These are phyloP conservation scores for Apiospora sp. DNA, from an alignment of 2,329 filamentous ascomycete species.

Conservation along the genomic window DNA sequence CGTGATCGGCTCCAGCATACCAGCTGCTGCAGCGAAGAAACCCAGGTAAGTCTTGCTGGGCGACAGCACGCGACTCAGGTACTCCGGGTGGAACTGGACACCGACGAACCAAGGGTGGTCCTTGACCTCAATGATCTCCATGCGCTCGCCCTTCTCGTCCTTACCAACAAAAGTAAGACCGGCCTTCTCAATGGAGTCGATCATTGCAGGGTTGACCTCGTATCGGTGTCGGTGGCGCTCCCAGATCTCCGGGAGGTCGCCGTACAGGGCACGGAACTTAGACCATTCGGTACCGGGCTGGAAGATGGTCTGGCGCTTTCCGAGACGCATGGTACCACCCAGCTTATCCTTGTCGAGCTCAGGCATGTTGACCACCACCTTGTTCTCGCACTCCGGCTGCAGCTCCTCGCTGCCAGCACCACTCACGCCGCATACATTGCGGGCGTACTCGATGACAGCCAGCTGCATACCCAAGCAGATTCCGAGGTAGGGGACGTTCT, in stretches of 20 bases:
- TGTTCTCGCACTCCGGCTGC: conserved; percentile 64
- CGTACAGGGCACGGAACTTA: conserved; percentile 79
- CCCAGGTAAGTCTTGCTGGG: conserved; percentile 82
- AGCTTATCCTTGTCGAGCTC: conserved; percentile 68
- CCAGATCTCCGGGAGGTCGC: conserved; percentile 59
- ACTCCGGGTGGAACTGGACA: conserved; percentile 91
- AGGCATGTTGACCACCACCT: conserved; percentile 90
- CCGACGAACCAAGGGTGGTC: conserved; percentile 85
- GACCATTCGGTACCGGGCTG: conserved; percentile 80
- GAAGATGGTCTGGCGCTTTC: conserved; percentile 77
- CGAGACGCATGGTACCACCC: conserved; percentile 88
- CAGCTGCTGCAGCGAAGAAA: conserved; percentile 81
- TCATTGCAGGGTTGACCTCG: conserved; percentile 84
- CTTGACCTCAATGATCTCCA: conserved; percentile 84
- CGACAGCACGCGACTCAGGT: conserved; percentile 76
- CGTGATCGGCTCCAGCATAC: conserved; percentile 60
- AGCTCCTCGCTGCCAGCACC: conserved; percentile 66
- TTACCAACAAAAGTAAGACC: conserved; percentile 82
- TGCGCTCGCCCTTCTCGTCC: conserved; percentile 78
- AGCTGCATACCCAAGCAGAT: conserved; percentile 94
- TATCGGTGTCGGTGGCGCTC: conserved; percentile 91
- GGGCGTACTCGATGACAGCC: conserved; percentile 87
- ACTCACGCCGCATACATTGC: conserved; percentile 73
- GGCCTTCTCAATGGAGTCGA: conserved; percentile 70
- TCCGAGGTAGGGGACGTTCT: conserved; percentile 83